Evolutionary conservation across 2,329 filamentous ascomycete genomes (phyloP), one percentile per base, ranked within the genome.

Genomic region (Microsporum audouinii): DNA sequence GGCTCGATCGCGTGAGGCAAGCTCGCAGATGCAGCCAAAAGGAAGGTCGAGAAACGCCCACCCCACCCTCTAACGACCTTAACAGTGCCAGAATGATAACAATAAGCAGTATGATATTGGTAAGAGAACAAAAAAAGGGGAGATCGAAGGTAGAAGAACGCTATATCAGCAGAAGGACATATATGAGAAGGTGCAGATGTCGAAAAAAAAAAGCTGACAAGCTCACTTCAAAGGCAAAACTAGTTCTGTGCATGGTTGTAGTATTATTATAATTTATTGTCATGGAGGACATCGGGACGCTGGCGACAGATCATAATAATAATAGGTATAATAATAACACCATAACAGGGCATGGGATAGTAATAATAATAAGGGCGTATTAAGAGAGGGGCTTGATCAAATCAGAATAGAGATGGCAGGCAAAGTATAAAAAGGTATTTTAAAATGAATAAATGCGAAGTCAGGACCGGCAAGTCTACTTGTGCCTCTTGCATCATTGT

Each of bases 221-320:
- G 60, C 57, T 59, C 36, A 59, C 23, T 43, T 49, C 14, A 49
- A 59, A 59, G 39, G 36, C 41, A 59, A 56, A 51, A 53, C 55
- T 45, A 55, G 23, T 60, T 45, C 41, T 60, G 62, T 61, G 62
- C 57, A 60, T 61, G 58, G 57, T 58, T 58, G 57, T 61, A 60
- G 53, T 63, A 61, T 63, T 63, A 63, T 63, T 63, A 63, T 63
- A 60, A 39, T 63, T 39, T 34, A 59, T 49, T 58, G 57, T 51
- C 59, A 61, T 57, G 45, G 62, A 34, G 49, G 41, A 29, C 57
- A 47, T 59, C 43, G 31, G 57, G 57, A 59, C 57, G 29, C 57
- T 59, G 57, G 36, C 36, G 39, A 57, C 55, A 57, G 39, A 57
- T 57, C 55, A 57, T 39, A 57, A 57, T 57, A 39, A 57, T 57